Evolutionary conservation across 2,329 filamentous ascomycete species (phyloP), one percentile per base, ranked within the genome.

Genomic region (Helotiales sp.): DNA sequence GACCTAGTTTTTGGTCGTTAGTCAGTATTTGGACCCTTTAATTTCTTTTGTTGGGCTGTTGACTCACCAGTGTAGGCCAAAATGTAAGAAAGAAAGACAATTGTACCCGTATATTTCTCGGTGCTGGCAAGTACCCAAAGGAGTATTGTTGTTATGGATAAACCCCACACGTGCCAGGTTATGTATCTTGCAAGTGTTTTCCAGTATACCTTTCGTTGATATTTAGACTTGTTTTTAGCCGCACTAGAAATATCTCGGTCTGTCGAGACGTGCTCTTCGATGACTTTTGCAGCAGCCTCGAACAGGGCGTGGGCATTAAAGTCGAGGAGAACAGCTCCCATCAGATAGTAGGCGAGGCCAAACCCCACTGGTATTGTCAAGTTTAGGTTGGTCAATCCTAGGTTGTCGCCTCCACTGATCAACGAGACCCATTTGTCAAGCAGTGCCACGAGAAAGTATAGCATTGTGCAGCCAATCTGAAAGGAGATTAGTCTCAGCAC

Each of bases 251-350:
- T 75, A 42, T 74, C 72, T 12, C 75, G 68, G 50, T 80, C 77
- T 25, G 75, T 71, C 52, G 77, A 75, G 49, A 77, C 76, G 3
- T 76, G 73, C 17, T 73, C 66, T 6, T 75, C 73, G 46, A 81
- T 75, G 2, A 74, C 73, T 5, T 72, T 63, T 10, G 75, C 73
- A 2, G 72, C 69, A 58, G 76, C 70, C 25, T 75, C 71, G 51
- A 78, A 75, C 1, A 83, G 72, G 58, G 79, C 76, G 53, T 80
- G 77, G 19, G 80, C 79, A 57, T 82, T 81, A 60, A 78, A 77
- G 62, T 84, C 81, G 25, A 84, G 78, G 22, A 81, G 71, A 1
- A 84, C 79, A 12, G 81, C 81, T 25, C 81, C 80, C 24, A 83
- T 75, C 17, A 84, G 72, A 62, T 84, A 84, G 66, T 84, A 84